Base-by-base conservation (phyloP, 768 basidiomycete genomes). In the Sistotremastrum niveocremeum region DNA sequence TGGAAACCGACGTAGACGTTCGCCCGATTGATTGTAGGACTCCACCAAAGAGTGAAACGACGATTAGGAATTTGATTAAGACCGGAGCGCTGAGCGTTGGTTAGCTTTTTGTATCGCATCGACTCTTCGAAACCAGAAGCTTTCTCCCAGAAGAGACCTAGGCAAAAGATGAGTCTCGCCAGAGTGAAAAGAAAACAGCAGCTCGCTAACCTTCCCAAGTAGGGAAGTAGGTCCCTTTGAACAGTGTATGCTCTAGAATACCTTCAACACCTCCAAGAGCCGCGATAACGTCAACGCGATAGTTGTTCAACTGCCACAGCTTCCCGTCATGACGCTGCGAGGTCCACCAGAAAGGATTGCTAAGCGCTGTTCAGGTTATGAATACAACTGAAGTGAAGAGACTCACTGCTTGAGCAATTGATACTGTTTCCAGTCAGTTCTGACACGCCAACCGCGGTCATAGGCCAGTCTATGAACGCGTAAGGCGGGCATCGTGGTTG, bases 1-100 rank as follows among this genome's bases (percentile, higher is more conserved):
- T 98, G 95, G 87, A 99, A 99, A 77, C 95, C 95, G 61, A 98
- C 93, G 57, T 95, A 95, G 60, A 98, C 93, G 60, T 99, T 99
- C 45, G 95, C 94, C 53, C 95, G 88, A 65, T 98, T 98, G 70
- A 97, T 97, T 0, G 94, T 98, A 29, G 93, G 93, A 60, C 86
- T 89, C 91, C 91, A 95, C 95, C 95, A 99, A 7, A 99, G 72
- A 3, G 94, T 98, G 70, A 97, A 97, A 8, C 89, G 87, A 80
- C 94, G 91, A 61, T 98, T 98, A 5, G 94, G 94, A 60, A 98
- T 94, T 61, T 94, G 91, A 60, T 89, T 89, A 39, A 94, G 67
- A 86, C 95, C 95, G 34, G 91, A 95, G 41, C 94, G 84, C 64
- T 99, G 95, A 7, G 95, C 95, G 58, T 98, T 99, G 42, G 95